Percentiles rank a stretch among this genome's conserved stretches.
Evolutionary conservation across 768 basidiomycete species (phyloP).

Genomic region (Tylopilus felleus): DNA sequence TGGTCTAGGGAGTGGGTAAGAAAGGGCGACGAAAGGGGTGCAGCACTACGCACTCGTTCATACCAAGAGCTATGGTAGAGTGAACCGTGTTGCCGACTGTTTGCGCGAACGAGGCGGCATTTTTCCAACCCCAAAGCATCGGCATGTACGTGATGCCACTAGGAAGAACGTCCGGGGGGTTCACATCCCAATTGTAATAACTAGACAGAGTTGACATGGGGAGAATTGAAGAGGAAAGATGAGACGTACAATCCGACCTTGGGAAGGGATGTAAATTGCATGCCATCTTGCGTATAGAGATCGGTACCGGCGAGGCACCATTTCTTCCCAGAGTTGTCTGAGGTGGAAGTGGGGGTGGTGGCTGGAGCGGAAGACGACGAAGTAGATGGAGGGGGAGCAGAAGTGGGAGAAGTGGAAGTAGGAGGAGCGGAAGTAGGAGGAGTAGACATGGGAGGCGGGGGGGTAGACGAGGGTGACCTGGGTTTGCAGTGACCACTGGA

Average conservation of each 20-base stretch:
- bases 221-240: neutral
- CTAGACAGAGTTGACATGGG: conserved; percentile 19
- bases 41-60: conserved; percentile 65
- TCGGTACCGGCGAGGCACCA: conserved; percentile 45
- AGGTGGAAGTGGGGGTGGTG: conserved; percentile 2
- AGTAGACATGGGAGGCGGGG: neutral
- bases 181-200: conserved; percentile 58
- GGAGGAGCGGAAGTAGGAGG: neutral
- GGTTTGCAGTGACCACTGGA: conserved; percentile 53
- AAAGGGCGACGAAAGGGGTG: neutral
- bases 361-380: neutral
- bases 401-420: neutral
- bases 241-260: conserved; percentile 42
- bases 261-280: conserved; percentile 41
- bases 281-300: conserved; percentile 20
- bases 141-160: conserved; percentile 30
- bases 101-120: conserved; percentile 38
- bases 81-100: no score
- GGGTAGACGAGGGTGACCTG: conserved; percentile 34
- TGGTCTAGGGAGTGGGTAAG: conserved; percentile 46
- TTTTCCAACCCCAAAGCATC: conserved; percentile 69
- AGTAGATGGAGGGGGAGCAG: neutral
- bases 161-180: neutral
- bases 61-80: conserved; percentile 48
- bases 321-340: conserved; percentile 36